Conservation (phyloP, 2,329 filamentous ascomycete genomes). For the Talaromyces sp. region DNA sequence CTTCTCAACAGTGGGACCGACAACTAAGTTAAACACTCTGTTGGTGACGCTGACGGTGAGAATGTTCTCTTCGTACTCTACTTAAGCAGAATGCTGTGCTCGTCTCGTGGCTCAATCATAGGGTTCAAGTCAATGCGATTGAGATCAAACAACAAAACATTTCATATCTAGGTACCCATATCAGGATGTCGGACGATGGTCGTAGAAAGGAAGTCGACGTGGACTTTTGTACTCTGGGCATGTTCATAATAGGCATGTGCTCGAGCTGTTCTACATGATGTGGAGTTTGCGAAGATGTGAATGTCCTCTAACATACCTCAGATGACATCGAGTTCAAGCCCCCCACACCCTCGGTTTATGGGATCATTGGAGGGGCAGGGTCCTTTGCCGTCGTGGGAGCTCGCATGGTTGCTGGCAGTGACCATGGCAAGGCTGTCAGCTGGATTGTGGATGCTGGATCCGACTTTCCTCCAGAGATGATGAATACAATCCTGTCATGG, state of each 20-base stretch:
- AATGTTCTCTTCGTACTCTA: not conserved
- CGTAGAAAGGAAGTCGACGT: conserved; percentile 27
- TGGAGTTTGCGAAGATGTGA: conserved; percentile 9
- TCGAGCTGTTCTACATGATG: not conserved
- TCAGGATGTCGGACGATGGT: not conserved
- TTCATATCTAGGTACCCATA: not conserved
- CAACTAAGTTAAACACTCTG: not conserved
- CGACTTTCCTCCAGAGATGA: conserved; percentile 72
- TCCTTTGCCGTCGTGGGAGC: conserved; percentile 84
- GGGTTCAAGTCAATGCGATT: not conserved
- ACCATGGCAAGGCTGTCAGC: conserved; percentile 64
- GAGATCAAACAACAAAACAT: not conserved
- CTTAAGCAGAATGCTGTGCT: not conserved
- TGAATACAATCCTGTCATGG: conserved; percentile 66
- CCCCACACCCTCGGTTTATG: conserved; percentile 62
- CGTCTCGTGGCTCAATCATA: not conserved
- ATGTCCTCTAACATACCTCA: conserved; percentile 33
- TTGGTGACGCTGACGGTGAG: not conserved
- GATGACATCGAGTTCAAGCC: conserved; percentile 88
- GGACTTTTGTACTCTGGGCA: conserved; percentile 59
- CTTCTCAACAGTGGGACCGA: not conserved
- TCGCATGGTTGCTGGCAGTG: conserved; percentile 73
- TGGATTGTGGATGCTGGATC: conserved; percentile 89
- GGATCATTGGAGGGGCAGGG: conserved; percentile 85
- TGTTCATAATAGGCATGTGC: conserved; percentile 59